These are phyloP conservation scores for Neoboletus subvelutipes DNA, from an alignment of 768 basidiomycete species.

Conservation along the genomic window DNA sequence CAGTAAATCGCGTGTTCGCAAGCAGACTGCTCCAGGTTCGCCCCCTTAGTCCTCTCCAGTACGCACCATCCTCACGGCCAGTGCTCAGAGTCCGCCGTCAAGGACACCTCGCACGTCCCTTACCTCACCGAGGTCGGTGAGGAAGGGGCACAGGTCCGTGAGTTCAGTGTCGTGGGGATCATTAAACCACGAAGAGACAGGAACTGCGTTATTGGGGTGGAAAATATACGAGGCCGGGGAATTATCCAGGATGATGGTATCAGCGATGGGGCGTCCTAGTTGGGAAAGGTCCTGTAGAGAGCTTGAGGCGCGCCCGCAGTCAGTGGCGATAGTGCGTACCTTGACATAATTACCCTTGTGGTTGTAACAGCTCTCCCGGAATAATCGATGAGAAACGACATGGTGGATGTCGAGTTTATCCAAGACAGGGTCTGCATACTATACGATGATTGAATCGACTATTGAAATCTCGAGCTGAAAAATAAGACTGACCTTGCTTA, in stretches of 20 bases:
- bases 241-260: slow-evolving; percentile 98
- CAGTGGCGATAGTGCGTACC: slow-evolving; percentile 45
- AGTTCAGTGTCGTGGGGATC: slow-evolving; percentile 98
- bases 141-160: slow-evolving; percentile 92
- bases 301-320: not conserved
- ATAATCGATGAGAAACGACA: slow-evolving; percentile 91
- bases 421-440: slow-evolving; percentile 98
- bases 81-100: slow-evolving; percentile 71
- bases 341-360: slow-evolving; percentile 99
- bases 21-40: slow-evolving; percentile 18
- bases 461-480: not conserved
- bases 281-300: slow-evolving; percentile 90
- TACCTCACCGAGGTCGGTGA: slow-evolving; percentile 80
- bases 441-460: slow-evolving; percentile 13
- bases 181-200: slow-evolving; percentile 99
- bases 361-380: slow-evolving; percentile 98
- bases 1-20: slow-evolving; percentile 23
- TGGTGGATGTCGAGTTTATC: slow-evolving; percentile 94
- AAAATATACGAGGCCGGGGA: slow-evolving; percentile 99
- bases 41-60: slow-evolving; percentile 17
- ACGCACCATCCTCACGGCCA: slow-evolving; percentile 20
- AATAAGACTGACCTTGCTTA: slow-evolving; percentile 77
- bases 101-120: slow-evolving; percentile 91
- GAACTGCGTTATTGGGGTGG: slow-evolving; percentile 98
- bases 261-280: slow-evolving; percentile 88